A percentile compares a stretch with the other conserved stretches of the same genome.
These are phyloP conservation scores for Asterionellopsis glacialis DNA, from an alignment of 108 stramenopile species.

Conservation along the genomic window DNA sequence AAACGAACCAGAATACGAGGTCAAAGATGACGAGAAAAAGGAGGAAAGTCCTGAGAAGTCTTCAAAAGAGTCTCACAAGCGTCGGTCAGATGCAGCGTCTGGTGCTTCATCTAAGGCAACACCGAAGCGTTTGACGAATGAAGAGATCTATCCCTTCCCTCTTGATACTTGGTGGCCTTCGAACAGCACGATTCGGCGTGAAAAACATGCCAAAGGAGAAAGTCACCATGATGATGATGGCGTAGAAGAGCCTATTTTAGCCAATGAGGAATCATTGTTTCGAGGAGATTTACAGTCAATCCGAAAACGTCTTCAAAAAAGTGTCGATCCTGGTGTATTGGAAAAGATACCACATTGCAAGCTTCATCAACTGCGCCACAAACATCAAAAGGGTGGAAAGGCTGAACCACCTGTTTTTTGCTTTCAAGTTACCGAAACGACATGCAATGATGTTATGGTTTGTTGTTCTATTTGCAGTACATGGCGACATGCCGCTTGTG, in stretches of 20 bases:
- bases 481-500: slow-evolving; percentile 83
- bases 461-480: slow-evolving; percentile 82
- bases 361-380: slow-evolving; percentile 42
- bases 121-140: slow-evolving; percentile 1
- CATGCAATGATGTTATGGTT: slow-evolving; percentile 71
- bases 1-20: slow-evolving; percentile 26
- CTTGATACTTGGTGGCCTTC: slow-evolving; percentile 83
- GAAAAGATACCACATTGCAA: slow-evolving; percentile 83
- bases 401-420: slow-evolving; percentile 54
- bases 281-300: slow-evolving; percentile 32
- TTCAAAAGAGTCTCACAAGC: slow-evolving; percentile 1
- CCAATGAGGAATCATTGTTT: slow-evolving; percentile 28
- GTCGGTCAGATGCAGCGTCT: background rate
- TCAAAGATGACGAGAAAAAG: background rate
- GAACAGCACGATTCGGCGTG: slow-evolving; percentile 38
- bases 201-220: slow-evolving; percentile 37
- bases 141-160: slow-evolving; percentile 32
- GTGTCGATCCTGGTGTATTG: slow-evolving; percentile 65
- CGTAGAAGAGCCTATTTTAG: background rate
- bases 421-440: slow-evolving; percentile 71
- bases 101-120: background rate
- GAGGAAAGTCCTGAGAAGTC: slow-evolving; percentile 2
- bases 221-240: slow-evolving; percentile 34
- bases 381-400: slow-evolving; percentile 30
- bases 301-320: slow-evolving; percentile 29